Evolutionary conservation across 306 rosid species (phyloP).

Genomic region (Inga laurina): DNA sequence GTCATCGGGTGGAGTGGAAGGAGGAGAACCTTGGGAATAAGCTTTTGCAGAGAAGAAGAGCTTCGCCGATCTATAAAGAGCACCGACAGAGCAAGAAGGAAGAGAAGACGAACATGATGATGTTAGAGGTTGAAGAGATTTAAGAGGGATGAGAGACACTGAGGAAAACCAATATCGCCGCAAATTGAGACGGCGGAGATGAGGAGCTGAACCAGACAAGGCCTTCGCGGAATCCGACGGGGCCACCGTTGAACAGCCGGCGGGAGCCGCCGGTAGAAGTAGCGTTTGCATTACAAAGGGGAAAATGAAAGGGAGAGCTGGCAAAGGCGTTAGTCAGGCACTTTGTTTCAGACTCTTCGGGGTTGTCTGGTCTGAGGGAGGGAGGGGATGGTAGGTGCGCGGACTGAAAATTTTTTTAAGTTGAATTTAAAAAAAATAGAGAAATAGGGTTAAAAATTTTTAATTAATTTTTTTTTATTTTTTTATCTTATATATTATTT

Average conservation of each 20-base stretch:
- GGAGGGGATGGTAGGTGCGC: no score
- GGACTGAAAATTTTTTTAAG: no score
- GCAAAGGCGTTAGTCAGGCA: not conserved
- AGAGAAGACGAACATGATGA: not conserved
- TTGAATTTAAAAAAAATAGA: no score
- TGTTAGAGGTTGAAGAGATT: constrained; percentile 24
- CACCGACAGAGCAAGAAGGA: constrained; percentile 32
- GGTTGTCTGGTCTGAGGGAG: no score
- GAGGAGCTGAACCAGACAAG: constrained; percentile 25
- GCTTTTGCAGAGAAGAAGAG: constrained; percentile 45
- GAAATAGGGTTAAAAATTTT: no score
- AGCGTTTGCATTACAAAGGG: constrained; percentile 63
- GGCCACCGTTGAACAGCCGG: constrained; percentile 47
- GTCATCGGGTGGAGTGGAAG: constrained; percentile 46
- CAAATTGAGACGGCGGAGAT: constrained; percentile 31
- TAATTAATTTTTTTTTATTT: no score
- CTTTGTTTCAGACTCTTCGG: not conserved
- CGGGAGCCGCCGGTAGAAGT: constrained; percentile 55
- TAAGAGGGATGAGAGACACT: constrained; percentile 30
- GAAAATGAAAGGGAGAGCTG: not conserved
- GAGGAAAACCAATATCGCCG: constrained; percentile 33
- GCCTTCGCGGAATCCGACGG: constrained; percentile 19
- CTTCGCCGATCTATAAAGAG: constrained; percentile 35
- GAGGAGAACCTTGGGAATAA: constrained; percentile 54
- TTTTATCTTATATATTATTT: no score